Base-by-base conservation (phyloP, 441 rosid species). In the Gossypium davidsonii region DNA sequence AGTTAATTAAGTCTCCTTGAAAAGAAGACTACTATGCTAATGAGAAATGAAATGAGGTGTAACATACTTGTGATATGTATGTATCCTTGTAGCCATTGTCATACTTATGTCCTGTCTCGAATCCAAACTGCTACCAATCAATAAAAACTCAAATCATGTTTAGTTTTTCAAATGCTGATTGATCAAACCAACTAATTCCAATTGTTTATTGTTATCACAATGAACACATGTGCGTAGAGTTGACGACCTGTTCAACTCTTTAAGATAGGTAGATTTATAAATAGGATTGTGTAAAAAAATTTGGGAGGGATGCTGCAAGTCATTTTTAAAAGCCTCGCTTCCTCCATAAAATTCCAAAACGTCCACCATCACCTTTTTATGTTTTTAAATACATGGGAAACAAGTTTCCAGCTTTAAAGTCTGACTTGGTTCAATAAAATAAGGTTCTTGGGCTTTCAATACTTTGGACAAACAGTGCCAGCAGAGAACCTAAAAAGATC, bases 281-380 rank as follows among this genome's bases (percentile, higher is more conserved):
- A 49, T 5, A 14, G 7, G 59, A 23, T 21, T 26, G 4, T 72
- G 28, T 52, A 53, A n/a, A 57, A 44, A 73, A 73, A 78, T 31
- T 66, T 7, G 44, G 44, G 44, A 37, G 44, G 44, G 44, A 37
- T 37, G 11, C 10, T 37, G 44, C 2, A 37, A 37, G 28, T 3
- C 21, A 44, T 44, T 80, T 58, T 28, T 37, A 37, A 18, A 23
- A 78, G 60, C n/a, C 3, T 67, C 11, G 17, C 21, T 23, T 37
- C 80, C 80, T 44, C 39, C 84, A 77, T 58, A 79, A 79, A 76
- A 73, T 57, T 80, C 83, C 85, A 80, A 83, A 82, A 18, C 65
- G 48, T 60, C 58, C 67, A 75, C 12, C 79, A 70, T 51, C 78
- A 75, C 60, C 81, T 39, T 56, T 37, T 26, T 20, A 37, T 7